Evolutionary conservation across 176 grass and related monocot species (phyloP).

Genomic region (Elymus sibiricus): DNA sequence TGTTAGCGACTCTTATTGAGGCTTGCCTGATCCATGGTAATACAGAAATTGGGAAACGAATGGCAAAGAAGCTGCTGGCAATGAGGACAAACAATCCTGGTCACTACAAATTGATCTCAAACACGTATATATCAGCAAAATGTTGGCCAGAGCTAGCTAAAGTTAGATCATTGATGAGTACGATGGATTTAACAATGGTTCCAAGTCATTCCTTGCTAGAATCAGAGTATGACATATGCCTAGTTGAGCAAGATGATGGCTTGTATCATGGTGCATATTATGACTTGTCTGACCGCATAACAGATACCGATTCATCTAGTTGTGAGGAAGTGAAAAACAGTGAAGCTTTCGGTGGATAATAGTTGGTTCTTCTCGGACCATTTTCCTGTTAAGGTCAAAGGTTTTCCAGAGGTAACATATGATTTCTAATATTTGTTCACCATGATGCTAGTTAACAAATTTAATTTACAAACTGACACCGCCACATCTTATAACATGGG

Average conservation of each 20-base stretch:
- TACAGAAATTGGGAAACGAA: conserved; percentile 45
- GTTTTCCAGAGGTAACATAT: conserved; percentile 24
- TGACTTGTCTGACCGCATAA: conserved; percentile 13
- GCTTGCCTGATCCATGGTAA: conserved; percentile 54
- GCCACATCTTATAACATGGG: background rate
- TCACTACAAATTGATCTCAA: conserved; percentile 61
- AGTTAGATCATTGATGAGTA: conserved; percentile 50
- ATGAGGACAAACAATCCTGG: conserved; percentile 53
- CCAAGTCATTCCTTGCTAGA: conserved; percentile 45
- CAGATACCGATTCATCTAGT: conserved; percentile 44
- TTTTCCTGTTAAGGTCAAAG: background rate
- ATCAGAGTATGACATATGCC: conserved; percentile 17
- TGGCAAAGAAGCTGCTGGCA: conserved; percentile 54
- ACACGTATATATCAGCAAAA: conserved; percentile 56
- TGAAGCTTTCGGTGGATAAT: conserved; percentile 44
- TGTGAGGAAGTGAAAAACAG: conserved; percentile 43
- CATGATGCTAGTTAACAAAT: background rate
- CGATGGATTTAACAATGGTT: conserved; percentile 49
- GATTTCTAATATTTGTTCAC: background rate
- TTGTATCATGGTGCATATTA: background rate
- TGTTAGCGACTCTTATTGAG: conserved; percentile 59
- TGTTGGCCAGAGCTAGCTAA: conserved; percentile 63
- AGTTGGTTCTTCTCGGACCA: conserved; percentile 1
- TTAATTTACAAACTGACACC: background rate
- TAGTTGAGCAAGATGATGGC: conserved; percentile 17